Conservation (phyloP, 345 rosid genomes). For the Zanthoxylum bungeanum region DNA sequence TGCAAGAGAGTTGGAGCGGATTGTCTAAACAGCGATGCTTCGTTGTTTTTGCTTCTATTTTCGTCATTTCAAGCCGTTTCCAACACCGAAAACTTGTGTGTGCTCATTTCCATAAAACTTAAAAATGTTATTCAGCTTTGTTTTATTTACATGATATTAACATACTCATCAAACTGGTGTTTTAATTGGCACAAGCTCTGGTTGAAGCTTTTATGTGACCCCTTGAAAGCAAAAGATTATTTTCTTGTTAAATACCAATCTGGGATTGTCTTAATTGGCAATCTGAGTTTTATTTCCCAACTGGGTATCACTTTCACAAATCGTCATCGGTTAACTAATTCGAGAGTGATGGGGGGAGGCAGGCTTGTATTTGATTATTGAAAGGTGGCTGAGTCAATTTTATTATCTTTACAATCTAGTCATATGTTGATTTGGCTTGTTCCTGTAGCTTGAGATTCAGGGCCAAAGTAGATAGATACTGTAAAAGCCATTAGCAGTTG, state of each 20-base stretch:
- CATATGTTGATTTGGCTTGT: background rate
- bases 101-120: slow-evolving; percentile 2
- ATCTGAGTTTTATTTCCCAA: background rate
- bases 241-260: background rate
- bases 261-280: background rate
- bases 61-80: background rate
- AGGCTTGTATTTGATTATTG: background rate
- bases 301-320: background rate
- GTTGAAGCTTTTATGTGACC: background rate
- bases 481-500: too few species aligned
- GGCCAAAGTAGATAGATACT: too few species aligned
- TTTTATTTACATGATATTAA: background rate
- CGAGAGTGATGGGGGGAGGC: background rate
- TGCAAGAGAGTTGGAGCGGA: slow-evolving; percentile 96
- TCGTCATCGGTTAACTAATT: background rate
- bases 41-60: background rate
- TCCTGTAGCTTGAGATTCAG: background rate
- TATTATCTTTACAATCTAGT: too few species aligned
- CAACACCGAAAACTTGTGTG: too few species aligned
- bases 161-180: background rate
- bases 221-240: background rate
- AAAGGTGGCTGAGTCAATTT: background rate
- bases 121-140: background rate
- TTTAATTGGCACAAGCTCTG: background rate
- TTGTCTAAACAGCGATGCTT: slow-evolving; percentile 48